These are phyloP conservation scores for Debaryomyces singareniensis DNA, from an alignment of 1,139 yeast genomes.

Conservation along the genomic window DNA sequence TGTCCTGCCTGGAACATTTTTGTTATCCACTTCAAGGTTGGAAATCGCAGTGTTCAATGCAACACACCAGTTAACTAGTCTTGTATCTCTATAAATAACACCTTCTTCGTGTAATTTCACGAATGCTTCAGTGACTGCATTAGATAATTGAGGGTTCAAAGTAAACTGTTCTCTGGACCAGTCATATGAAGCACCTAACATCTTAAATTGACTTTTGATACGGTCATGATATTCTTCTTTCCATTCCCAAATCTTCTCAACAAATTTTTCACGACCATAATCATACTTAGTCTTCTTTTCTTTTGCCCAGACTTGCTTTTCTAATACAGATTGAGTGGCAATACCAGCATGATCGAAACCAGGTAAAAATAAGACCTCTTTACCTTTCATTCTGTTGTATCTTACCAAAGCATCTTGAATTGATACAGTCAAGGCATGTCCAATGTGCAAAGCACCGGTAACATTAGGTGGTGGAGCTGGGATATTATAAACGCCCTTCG, in stretches of 20 bases:
- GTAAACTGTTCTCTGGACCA: slow-evolving; percentile 96
- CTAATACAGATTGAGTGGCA: slow-evolving; percentile 97
- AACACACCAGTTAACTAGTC: slow-evolving; percentile 96
- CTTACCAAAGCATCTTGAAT: slow-evolving; percentile 92
- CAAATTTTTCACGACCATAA: slow-evolving; percentile 84
- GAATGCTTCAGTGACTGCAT: slow-evolving; percentile 87
- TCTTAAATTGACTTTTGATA: slow-evolving; percentile 77
- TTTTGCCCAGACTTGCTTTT: slow-evolving; percentile 87
- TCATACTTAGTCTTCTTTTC: slow-evolving; percentile 92
- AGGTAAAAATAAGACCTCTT: slow-evolving; percentile 86
- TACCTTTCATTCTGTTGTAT: slow-evolving; percentile 95
- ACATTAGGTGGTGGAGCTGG: slow-evolving; percentile 99
- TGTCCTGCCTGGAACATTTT: slow-evolving; percentile 79
- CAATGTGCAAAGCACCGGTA: slow-evolving; percentile 97
- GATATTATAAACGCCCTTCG: slow-evolving; percentile 79
- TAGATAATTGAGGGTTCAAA: slow-evolving; percentile 68
- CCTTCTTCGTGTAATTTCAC: slow-evolving; percentile 92
- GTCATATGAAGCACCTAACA: slow-evolving; percentile 94
- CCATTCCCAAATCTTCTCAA: slow-evolving; percentile 96
- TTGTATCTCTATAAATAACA: slow-evolving; percentile 85
- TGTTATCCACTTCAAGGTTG: slow-evolving; percentile 92
- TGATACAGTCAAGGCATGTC: slow-evolving; percentile 94
- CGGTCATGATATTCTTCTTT: slow-evolving; percentile 86
- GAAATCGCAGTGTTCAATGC: slow-evolving; percentile 92
- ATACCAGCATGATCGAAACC: slow-evolving; percentile 99